Evolutionary conservation across 2,329 filamentous ascomycete species (phyloP).

Genomic region (Exserohilum rostratum): DNA sequence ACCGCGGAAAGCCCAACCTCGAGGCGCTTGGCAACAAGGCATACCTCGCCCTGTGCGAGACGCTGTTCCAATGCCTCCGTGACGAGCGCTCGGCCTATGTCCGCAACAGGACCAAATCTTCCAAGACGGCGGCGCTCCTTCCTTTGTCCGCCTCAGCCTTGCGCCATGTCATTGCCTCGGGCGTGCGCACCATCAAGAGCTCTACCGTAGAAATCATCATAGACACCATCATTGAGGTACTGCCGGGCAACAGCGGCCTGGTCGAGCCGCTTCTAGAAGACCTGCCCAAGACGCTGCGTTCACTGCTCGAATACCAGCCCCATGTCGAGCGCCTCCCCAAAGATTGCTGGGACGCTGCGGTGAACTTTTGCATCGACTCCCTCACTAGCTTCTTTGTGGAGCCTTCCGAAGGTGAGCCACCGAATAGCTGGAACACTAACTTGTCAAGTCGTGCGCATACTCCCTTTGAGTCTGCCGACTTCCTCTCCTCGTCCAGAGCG

Average conservation of each 20-base stretch:
- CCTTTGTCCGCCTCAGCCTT: slow-evolving; percentile 73
- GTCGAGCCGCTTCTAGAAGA: slow-evolving; percentile 74
- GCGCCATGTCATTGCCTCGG: slow-evolving; percentile 72
- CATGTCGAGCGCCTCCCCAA: slow-evolving; percentile 80
- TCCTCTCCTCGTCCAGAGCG: slow-evolving; percentile 26
- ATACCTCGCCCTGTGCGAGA: slow-evolving; percentile 83
- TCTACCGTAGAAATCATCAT: slow-evolving; percentile 82
- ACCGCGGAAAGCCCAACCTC: slow-evolving; percentile 52
- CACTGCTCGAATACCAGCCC: slow-evolving; percentile 72
- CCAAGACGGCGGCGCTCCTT: slow-evolving; percentile 58
- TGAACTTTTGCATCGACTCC: slow-evolving; percentile 73
- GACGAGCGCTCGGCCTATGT: slow-evolving; percentile 70
- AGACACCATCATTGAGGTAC: slow-evolving; percentile 78
- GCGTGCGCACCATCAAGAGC: slow-evolving; percentile 69
- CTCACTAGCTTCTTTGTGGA: slow-evolving; percentile 52
- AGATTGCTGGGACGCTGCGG: slow-evolving; percentile 70
- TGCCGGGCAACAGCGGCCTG: slow-evolving; percentile 68
- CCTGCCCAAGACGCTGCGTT: slow-evolving; percentile 77
- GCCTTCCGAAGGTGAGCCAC: slow-evolving; percentile 26
- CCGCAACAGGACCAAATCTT: slow-evolving; percentile 54
- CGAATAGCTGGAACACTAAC: slow-evolving; percentile 38
- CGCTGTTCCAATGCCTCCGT: slow-evolving; percentile 72
- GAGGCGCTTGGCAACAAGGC: slow-evolving; percentile 70
- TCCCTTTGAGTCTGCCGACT: slow-evolving; percentile 37
- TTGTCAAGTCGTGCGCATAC: slow-evolving; percentile 40